Evolutionary conservation across 352 stramenopile genomes (phyloP), one percentile per base, ranked within the genome.

Genomic region (Peronospora belbahrii): DNA sequence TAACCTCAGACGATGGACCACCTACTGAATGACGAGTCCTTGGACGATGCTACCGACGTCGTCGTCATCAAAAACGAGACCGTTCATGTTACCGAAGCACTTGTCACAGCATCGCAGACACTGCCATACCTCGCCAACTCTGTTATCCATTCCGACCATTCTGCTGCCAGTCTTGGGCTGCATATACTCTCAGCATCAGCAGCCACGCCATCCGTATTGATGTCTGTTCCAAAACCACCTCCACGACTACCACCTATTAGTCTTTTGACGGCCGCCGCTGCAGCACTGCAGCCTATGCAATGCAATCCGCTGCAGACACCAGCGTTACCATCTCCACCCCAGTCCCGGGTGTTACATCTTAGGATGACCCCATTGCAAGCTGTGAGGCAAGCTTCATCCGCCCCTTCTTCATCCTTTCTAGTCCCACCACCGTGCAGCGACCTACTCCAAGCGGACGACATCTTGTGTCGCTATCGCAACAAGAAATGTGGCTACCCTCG

Each of bases 401-500:
- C 13, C 31, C 0, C 13, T 8, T 4, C 18, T 6, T n/a, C 30
- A 15, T 6, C n/a, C n/a, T n/a, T n/a, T n/a, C n/a, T n/a, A n/a
- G n/a, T n/a, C n/a, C 14, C 15, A 3, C 32, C 32, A 9, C 32
- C 20, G 32, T 38, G 11, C 43, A 37, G 1, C 6, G 3, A 22
- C 35, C 6, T n/a, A 11, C 7, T 27, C 13, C 38, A 47, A 6
- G 31, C 41, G 10, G 44, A 67, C 19, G 48, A 66, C 33, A 60
- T 76, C 51, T 42, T 77, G 30, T 85, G 73, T 25, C 60, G 71
- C 22, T 85, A 85, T 49, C 71, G 72, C 32, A 85, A 81, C 42
- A 82, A 79, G 37, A 77, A 77, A 41, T 85, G 74, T 39, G 51
- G 54, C 17, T 62, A 78, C 40, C 56, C 66, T 23, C 74, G 74